Evolutionary conservation across 169 alveolate genomes (phyloP).

Genomic region (Babesia microti): DNA sequence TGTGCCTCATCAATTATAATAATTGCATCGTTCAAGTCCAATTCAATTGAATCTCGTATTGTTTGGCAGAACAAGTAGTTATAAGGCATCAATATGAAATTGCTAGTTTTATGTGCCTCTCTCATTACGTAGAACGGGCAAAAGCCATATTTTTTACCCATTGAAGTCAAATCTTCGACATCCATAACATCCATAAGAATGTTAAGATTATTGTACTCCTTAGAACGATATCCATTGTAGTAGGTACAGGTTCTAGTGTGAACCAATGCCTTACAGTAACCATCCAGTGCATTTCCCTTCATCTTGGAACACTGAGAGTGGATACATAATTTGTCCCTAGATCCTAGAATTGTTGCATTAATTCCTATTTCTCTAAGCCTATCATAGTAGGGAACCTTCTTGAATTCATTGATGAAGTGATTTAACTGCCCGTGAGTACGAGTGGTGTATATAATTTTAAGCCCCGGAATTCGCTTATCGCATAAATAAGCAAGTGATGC

Average conservation of each 20-base stretch:
- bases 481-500: constrained; percentile 70
- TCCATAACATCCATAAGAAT: constrained; percentile 69
- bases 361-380: constrained; percentile 65
- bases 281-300: constrained; percentile 61
- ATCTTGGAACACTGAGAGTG: constrained; percentile 58
- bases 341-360: constrained; percentile 71
- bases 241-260: constrained; percentile 61
- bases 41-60: constrained; percentile 62
- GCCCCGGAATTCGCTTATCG: constrained; percentile 27
- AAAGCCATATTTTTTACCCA: constrained; percentile 50
- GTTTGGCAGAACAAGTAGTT: constrained; percentile 76
- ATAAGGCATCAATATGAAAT: constrained; percentile 80
- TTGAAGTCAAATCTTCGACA: constrained; percentile 70
- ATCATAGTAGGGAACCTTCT: constrained; percentile 48
- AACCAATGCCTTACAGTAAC: constrained; percentile 58
- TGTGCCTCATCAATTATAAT: constrained; percentile 91
- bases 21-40: constrained; percentile 65
- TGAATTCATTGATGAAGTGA: constrained; percentile 78
- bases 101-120: constrained; percentile 67
- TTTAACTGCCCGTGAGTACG: constrained; percentile 85
- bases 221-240: constrained; percentile 55
- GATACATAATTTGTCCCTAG: constrained; percentile 80
- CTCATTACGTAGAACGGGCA: constrained; percentile 85
- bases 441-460: constrained; percentile 78
- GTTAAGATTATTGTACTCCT: constrained; percentile 34